Evolutionary conservation across 495 filamentous ascomycete species (phyloP).

Genomic region (Apiosordaria backusii): DNA sequence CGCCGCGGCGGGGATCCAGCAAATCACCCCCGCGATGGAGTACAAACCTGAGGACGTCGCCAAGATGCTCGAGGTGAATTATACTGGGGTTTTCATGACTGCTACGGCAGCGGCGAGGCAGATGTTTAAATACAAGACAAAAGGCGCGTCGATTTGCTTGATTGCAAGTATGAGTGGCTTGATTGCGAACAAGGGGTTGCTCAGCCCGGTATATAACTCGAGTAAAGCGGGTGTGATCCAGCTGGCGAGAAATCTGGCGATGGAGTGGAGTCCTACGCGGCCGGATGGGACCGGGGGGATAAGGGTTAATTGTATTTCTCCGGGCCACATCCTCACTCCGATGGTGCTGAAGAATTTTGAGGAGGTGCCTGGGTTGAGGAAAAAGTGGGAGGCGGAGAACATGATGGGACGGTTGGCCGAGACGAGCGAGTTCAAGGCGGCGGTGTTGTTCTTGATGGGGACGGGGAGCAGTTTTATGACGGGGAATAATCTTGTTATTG

Average conservation of each 20-base stretch:
- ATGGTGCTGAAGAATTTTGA: conserved; percentile 68
- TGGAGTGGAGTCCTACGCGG: conserved; percentile 61
- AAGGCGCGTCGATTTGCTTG: conserved; percentile 65
- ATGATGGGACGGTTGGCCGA: conserved; percentile 63
- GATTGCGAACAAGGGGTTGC: conserved; percentile 68
- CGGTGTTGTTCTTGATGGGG: conserved; percentile 55
- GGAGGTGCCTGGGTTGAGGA: conserved; percentile 55
- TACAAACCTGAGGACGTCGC: conserved; percentile 65
- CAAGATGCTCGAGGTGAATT: conserved; percentile 71
- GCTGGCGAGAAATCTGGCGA: conserved; percentile 59
- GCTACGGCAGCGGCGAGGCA: conserved; percentile 66
- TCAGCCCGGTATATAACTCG: conserved; percentile 64
- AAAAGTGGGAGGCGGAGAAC: conserved; percentile 64
- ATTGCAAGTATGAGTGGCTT: conserved; percentile 73
- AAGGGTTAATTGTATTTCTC: conserved; percentile 63
- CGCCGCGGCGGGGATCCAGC: conserved; percentile 73
- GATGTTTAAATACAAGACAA: conserved; percentile 70
- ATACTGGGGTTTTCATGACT: conserved; percentile 74
- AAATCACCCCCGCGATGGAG: conserved; percentile 65
- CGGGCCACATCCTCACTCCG: conserved; percentile 68
- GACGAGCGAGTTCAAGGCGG: conserved; percentile 65
- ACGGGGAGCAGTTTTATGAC: conserved; percentile 72
- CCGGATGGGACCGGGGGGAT: conserved; percentile 52
- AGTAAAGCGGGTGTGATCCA: conserved; percentile 69
- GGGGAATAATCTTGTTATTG: conserved; percentile 57